Base-by-base conservation (phyloP, 768 basidiomycete genomes). In the Panellus pusillus region DNA sequence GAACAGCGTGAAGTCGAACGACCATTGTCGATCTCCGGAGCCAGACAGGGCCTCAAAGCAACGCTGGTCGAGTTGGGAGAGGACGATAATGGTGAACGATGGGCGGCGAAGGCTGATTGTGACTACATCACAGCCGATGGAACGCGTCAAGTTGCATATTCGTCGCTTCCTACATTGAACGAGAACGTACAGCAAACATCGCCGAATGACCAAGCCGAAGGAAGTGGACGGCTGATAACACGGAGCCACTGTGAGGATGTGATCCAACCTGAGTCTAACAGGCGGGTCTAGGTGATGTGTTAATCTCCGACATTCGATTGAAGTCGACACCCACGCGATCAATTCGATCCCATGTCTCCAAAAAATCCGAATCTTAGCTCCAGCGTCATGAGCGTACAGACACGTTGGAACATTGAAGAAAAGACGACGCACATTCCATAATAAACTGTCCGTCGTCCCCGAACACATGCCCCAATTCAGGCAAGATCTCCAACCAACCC, bases 371-470 rank as follows among this genome's bases (percentile, higher is more conserved):
- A 45, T 55, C 47, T 52, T 27, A 50, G 38, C 19, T 24, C 24
- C 24, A 24, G 24, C 24, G 3, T 24, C 24, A 6, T 24, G 24
- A 24, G 24, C 24, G 24, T 24, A 6, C 6, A 6, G 24, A 24
- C 24, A 3, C 2, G 24, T 20, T 46, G 15, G 9, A 28, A 11
- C 36, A 14, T 6, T 13, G 15, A 19, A 37, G 12, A 11, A 2
- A 63, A 62, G 6, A 27, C 6, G 7, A 65, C 71, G 58, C 49
- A 74, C 73, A 75, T 67, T 81, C 81, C 80, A 81, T 81, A 15
- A 82, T 67, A 50, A 82, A 83, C 50, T 79, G 68, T 0, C 81
- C 81, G 55, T 79, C 76, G 29, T 76, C 65, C 0, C 80, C 80
- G 50, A 83, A 82, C 2, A 63, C 55, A 63, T 82, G 80, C 3